Base-by-base conservation (phyloP, 352 stramenopile genomes). In the Globisporangium perplexum region DNA sequence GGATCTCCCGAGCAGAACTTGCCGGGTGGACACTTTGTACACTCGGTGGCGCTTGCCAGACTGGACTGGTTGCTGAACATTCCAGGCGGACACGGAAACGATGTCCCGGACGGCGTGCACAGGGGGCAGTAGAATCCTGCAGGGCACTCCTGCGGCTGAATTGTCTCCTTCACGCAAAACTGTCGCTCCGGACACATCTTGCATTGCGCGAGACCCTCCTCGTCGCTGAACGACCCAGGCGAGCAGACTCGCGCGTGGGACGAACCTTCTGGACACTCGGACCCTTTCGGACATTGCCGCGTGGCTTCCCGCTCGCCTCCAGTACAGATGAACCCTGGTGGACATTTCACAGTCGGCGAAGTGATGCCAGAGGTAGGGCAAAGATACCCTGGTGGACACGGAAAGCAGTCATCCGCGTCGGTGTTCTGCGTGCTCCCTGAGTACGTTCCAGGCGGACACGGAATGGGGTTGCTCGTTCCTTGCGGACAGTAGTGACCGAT, bases 401-500 rank as follows among this genome's bases (percentile, higher is more conserved):
- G 70, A 7, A 75, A 69, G 48, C 91, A 98, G 31, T 92, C 73
- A 12, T 50, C 69, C 1, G 60, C 48, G 17, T 83, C 60, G 1
- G 48, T 43, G 49, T 93, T 85, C 33, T 93, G 81, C 0, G 74
- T 84, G 23, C 67, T 88, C 26, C 77, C 50, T 1, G 84, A 90
- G 54, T 71, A 94, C 0, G 79, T 90, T 18, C 79, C 79, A 14
- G 84, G 76, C 0, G 73, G 72, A 66, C 86, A 95, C 22, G 83
- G 83, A 52, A 88, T 77, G 7, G 81, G 83, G 26, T 94, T 90
- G 60, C 83, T 92, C 1, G 83, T 91, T 6, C 76, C 80, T 45
- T 54, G 20, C 2, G 79, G 86, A 52, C 86, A 96, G 57, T 91
- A 96, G 47, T 90, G 82, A 1, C 88, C 88, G 1, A 50, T 54